Evolutionary conservation across 192 early-diverging fungal species (phyloP), one percentile per base, ranked within the genome.

Genomic region (Coemansia sp.): DNA sequence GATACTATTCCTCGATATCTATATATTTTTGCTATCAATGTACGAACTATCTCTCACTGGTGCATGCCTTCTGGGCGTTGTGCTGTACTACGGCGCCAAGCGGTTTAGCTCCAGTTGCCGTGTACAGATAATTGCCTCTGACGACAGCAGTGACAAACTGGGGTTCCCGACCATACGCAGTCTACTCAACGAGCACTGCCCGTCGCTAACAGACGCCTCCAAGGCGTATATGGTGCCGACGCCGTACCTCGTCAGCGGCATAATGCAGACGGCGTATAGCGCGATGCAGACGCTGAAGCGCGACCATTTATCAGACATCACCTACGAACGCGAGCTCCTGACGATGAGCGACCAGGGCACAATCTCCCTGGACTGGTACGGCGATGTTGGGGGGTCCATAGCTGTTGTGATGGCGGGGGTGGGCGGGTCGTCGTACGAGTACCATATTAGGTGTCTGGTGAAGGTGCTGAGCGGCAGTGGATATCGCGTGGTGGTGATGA

Each of bases 371-470:
- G 94, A 96, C 77, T 96, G 93, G 93, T 77, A 85, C 7, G 74
- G 72, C 45, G 77, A 77, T 42, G 57, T 79, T 5, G 70, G 75
- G 35, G 86, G 83, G 9, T 91, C 93, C 1, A 91, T 87, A 21
- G 62, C 93, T 29, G 86, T 96, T 3, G 80, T 93, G 14, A 74
- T 92, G 17, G 92, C 95, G 65, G 93, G 94, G 10, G 73, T 96
- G 24, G 93, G 93, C 6, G 95, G 95, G 37, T 92, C 92, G 35
- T 90, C 88, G 16, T 87, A 93, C 75, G 93, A 95, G 69, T 85
- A 86, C 17, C 94, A 96, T 66, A 87, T 96, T 29, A 84, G 88
- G 8, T 84, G 88, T 17, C 53, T 95, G 54, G 82, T 92, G 37
- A 81, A 89, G 53, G 63, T 63, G 37, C 72, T 90, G 64, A 84